Evolutionary conservation across 768 basidiomycete genomes (phyloP).

Genomic region (Boletus fagicola): DNA sequence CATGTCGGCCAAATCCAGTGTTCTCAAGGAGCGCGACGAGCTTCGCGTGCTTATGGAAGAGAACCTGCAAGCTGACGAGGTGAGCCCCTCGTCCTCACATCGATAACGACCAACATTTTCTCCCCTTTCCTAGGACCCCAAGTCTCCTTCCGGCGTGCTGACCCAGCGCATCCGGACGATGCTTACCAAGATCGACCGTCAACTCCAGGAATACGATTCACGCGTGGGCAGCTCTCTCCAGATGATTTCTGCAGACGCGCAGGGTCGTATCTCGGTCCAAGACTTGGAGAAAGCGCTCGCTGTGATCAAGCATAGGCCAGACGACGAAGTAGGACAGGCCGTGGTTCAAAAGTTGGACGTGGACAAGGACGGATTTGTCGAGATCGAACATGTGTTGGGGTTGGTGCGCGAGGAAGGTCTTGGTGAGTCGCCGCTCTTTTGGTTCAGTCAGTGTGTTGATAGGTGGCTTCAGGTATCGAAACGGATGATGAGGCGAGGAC

Average conservation of each 20-base stretch:
- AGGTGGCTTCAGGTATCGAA: conserved; percentile 57
- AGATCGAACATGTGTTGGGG: conserved; percentile 90
- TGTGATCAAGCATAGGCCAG: conserved; percentile 92
- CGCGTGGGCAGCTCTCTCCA: conserved; percentile 83
- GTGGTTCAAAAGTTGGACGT: conserved; percentile 93
- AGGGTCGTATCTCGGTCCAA: conserved; percentile 84
- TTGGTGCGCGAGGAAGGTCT: conserved; percentile 86
- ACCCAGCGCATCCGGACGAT: conserved; percentile 95
- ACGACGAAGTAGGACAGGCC: conserved; percentile 81
- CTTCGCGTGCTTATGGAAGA: conserved; percentile 90
- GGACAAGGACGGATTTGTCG: conserved; percentile 94
- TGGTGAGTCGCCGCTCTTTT: conserved; percentile 42
- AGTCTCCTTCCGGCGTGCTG: conserved; percentile 79
- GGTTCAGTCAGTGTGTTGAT: not conserved
- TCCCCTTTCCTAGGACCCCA: conserved; percentile 54
- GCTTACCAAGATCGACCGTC: conserved; percentile 92
- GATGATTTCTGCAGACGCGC: conserved; percentile 80
- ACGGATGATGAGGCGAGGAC: conserved; percentile 83
- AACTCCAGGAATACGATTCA: conserved; percentile 88
- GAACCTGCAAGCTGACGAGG: conserved; percentile 86
- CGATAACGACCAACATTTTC: not conserved
- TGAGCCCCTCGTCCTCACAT: conserved; percentile 26
- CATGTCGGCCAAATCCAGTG: conserved; percentile 89
- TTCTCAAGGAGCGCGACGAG: conserved; percentile 94
- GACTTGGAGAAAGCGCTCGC: conserved; percentile 89